Evolutionary conservation across 1,139 yeast genomes (phyloP).

Genomic region (Yamadazyma oceani): DNA sequence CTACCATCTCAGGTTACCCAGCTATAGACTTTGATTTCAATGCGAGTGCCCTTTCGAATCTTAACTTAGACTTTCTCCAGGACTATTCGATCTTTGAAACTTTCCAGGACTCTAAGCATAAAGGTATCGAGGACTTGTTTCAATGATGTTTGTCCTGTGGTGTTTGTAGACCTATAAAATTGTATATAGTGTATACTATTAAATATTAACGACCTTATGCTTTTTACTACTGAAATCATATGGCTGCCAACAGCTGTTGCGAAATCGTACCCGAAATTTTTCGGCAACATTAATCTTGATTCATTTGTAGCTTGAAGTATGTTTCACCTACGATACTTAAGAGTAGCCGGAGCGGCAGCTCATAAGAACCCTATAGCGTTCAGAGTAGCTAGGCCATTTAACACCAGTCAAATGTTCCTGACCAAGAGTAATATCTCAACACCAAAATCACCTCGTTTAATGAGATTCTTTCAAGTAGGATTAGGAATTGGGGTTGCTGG

Average conservation of each 20-base stretch:
- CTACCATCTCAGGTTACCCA: neutral
- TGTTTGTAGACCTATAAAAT: no score
- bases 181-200: no score
- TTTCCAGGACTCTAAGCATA: constrained; percentile 6
- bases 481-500: constrained; percentile 32
- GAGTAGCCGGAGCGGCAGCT: no score
- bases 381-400: neutral
- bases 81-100: constrained; percentile 21
- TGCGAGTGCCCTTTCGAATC: constrained; percentile 15
- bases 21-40: constrained; percentile 10
- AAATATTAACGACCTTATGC: no score
- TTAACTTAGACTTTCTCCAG: constrained; percentile 36
- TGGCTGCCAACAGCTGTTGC: no score
- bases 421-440: neutral
- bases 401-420: neutral
- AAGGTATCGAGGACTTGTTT: constrained; percentile 4
- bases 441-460: neutral
- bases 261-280: no score
- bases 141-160: constrained; percentile 3
- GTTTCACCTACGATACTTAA: no score
- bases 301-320: no score
- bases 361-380: no score
- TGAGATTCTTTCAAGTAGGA: constrained; percentile 27
- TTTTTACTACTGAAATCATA: no score
- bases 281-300: no score